Evolutionary conservation across 164 flowering plant genomes (phyloP).

Genomic region (Chloranthus sessilifolius): DNA sequence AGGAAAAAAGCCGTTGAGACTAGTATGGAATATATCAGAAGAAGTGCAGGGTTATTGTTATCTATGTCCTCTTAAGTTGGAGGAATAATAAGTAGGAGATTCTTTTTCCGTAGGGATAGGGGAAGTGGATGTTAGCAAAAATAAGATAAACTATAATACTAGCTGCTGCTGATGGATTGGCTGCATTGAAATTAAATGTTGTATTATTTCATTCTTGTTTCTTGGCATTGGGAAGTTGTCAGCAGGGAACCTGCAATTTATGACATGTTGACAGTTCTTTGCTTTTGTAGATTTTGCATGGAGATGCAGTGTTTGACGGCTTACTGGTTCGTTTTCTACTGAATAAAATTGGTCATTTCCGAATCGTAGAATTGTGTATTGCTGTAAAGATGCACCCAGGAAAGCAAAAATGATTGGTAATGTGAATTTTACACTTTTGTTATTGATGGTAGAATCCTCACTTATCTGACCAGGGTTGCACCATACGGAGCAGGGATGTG

Average conservation of each 20-base stretch:
- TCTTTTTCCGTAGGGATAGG: no score
- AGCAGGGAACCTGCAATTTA: not conserved
- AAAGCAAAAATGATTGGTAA: no score
- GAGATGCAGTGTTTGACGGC: constrained; percentile 89
- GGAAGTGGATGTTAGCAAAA: no score
- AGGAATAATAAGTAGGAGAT: no score
- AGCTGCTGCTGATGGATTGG: no score
- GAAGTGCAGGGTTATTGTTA: no score
- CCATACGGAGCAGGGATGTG: constrained; percentile 96
- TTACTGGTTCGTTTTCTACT: constrained; percentile 43
- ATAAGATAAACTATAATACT: no score
- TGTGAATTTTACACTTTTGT: constrained; percentile 2
- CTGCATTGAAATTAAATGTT: no score
- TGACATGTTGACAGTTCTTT: constrained; percentile 4
- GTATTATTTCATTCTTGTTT: no score
- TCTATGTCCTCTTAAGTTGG: no score
- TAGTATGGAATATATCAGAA: no score
- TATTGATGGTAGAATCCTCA: constrained; percentile 9
- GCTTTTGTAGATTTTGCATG: constrained; percentile 79
- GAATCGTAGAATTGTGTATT: not conserved
- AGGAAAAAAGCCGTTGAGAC: no score
- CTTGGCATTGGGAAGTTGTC: not conserved
- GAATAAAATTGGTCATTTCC: not conserved
- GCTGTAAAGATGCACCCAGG: not conserved
- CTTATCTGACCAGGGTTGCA: constrained; percentile 69